phyloP scores from a whole-genome alignment of 2,329 filamentous ascomycete species.

The Talaromyces islandicus region DNA sequence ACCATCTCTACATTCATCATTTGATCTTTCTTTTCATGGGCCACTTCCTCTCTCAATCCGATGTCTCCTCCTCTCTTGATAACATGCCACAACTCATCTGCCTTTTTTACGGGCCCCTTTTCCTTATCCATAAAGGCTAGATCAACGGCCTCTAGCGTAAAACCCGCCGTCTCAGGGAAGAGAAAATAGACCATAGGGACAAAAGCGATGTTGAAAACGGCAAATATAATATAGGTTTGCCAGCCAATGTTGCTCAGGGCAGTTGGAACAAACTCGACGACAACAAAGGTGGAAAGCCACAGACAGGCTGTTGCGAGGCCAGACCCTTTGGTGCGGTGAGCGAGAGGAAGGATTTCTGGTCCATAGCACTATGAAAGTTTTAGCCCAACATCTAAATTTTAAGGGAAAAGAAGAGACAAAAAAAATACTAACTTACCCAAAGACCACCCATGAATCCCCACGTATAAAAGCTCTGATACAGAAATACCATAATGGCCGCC shows the following conservation, averaged over 20 bases:
- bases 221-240: constrained; percentile 5
- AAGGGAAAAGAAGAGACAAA: neutral
- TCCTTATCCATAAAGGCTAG: constrained; percentile 7
- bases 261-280: constrained; percentile 46
- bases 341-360: constrained; percentile 14
- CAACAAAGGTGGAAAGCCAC: constrained; percentile 51
- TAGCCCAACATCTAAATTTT: neutral
- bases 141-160: constrained; percentile 5
- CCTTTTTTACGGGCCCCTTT: neutral
- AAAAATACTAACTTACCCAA: constrained; percentile 9
- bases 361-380: constrained; percentile 12
- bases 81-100: constrained; percentile 3
- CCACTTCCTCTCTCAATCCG: neutral
- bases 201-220: constrained; percentile 6
- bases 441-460: constrained; percentile 15
- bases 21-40: neutral
- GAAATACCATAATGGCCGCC: constrained; percentile 13
- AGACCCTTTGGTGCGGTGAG: constrained; percentile 14
- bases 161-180: constrained; percentile 6
- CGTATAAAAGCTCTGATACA: constrained; percentile 13
- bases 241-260: constrained; percentile 18
- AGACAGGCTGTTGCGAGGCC: constrained; percentile 28
- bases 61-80: constrained; percentile 5
- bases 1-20: neutral
- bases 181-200: constrained; percentile 14